Base-by-base conservation (phyloP, 441 rosid genomes). In the Gossypium schwendimanii region DNA sequence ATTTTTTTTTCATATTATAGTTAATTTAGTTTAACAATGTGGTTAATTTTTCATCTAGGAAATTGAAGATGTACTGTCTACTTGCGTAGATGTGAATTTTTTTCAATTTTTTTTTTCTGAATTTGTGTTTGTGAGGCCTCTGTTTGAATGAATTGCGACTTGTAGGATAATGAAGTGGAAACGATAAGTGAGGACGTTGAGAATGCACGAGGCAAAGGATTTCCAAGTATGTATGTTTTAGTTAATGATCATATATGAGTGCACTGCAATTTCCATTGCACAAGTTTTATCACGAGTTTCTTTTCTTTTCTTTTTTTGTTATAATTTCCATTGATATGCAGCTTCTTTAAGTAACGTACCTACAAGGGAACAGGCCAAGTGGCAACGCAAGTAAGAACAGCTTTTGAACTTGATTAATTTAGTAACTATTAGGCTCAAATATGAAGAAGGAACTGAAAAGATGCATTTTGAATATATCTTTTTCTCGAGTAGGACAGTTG, bases 371-470 rank as follows among this genome's bases (percentile, higher is more conserved):
- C 82, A 82, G 23, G 69, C 78, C 3, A 84, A 82, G 78, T 92
- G 99, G 99, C 91, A 89, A 76, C 94, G 86, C 78, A 92, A 92
- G 99, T 94, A 77, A 76, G 87, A 47, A 3, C 44, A 59, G n/a
- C 12, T 50, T 63, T 39, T 26, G 26, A 10, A 33, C 2, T 47
- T 58, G 41, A 21, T 61, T 54, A 24, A 1, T 20, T 41, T 20
- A 20, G 4, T 63, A 41, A 49, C 24, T 26, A 8, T 67, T 26
- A 49, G 26, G 21, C 45, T 47, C 23, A 47, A 4, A 6, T 8
- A 14, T 26, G 36, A 24, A 5, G 23, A 59, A 10, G 11, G 0
- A 10, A 14, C 17, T 18, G 9, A 9, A 17, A 15, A 44, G 20
- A 9, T 20, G 12, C 5, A 5, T 70, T 9, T 33, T 70, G 21